Base-by-base conservation (phyloP, 805 yeast genomes). In the Candida nonsorbophila region DNA sequence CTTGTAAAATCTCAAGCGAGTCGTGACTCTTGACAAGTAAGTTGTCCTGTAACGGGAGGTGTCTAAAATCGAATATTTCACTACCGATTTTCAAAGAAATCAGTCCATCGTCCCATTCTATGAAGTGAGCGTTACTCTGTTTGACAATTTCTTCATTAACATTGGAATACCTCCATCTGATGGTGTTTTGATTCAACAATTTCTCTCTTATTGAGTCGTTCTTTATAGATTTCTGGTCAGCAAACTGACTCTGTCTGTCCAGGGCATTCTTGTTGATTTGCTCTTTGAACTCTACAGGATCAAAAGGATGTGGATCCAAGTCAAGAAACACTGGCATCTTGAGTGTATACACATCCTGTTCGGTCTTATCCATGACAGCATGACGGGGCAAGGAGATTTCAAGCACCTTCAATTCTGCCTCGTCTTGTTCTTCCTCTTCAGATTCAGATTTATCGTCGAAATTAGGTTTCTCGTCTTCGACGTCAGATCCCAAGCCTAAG, bases 81-180 rank as follows among this genome's bases (percentile, higher is more conserved):
- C 71, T 69, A 18, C 98, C 98, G 21, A 92, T 61, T 48, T 85
- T 88, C 42, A 92, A 62, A 2, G 97, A 87, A 38, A 77, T 59
- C 4, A 85, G 68, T 1, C 98, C 98, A 56, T 92, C 97, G 32
- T 83, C 81, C 98, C 98, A 92, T 53, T 85, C 83, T 20, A 92
- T 72, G 33, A 90, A 77, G 49, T 88, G 85, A 4, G 96, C 79
- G 50, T 92, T 92, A 7, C 94, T 81, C 52, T 87, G 94, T 44
- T 84, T 84, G 47, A 74, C 73, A 40, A 88, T 76, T 37, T 81
- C 86, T 24, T 77, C 79, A 30, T 69, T 62, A n/a, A 72, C 74
- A 34, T 81, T 74, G 10, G 86, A 81, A 54, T 88, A 90, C 57
- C 95, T 76, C 98, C 98, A 92, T 49, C 98, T 74, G 19, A 92